Percentiles rank a stretch among this genome's conserved stretches.
Conservation (phyloP, 2,329 filamentous ascomycete genomes). For the Claviceps digitariae region DNA sequence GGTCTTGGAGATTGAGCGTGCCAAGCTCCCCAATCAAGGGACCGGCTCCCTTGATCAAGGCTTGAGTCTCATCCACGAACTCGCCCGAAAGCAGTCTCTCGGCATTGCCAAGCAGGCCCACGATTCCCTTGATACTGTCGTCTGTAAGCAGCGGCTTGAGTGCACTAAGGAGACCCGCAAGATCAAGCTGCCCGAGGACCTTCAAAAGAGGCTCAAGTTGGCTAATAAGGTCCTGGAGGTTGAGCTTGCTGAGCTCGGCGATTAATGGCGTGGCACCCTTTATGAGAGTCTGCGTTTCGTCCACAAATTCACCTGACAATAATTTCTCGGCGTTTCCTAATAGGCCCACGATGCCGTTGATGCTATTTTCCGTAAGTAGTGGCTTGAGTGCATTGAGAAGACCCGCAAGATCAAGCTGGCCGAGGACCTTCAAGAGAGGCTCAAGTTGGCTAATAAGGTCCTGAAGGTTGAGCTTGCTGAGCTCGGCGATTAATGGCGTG, state of each 20-base stretch:
- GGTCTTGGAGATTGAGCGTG: neutral
- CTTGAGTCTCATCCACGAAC: neutral
- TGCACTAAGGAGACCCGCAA: constrained; percentile 15
- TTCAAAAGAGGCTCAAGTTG: too few relatives aligned
- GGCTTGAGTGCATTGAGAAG: constrained; percentile 16
- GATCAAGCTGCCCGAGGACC: constrained; percentile 15
- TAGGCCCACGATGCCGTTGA: constrained; percentile 19
- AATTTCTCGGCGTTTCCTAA: constrained; percentile 19
- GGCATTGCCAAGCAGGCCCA: neutral
- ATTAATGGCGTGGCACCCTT: constrained; percentile 14
- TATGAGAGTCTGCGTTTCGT: constrained; percentile 16
- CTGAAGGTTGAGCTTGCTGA: constrained; percentile 7
- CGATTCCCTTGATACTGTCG: constrained; percentile 13
- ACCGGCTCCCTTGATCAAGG: neutral
- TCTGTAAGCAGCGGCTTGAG: constrained; percentile 18
- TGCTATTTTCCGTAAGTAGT: constrained; percentile 17
- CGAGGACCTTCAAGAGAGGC: constrained; percentile 11
- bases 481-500: constrained; percentile 14
- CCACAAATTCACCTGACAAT: constrained; percentile 14
- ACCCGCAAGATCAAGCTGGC: constrained; percentile 18
- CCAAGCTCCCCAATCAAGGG: neutral
- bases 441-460: constrained; percentile 10
- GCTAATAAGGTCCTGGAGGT: too few relatives aligned
- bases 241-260: too few relatives aligned
- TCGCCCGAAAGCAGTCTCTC: neutral